phyloP scores from a whole-genome alignment of 306 rosid species.

The Acacia crassicarpa region DNA sequence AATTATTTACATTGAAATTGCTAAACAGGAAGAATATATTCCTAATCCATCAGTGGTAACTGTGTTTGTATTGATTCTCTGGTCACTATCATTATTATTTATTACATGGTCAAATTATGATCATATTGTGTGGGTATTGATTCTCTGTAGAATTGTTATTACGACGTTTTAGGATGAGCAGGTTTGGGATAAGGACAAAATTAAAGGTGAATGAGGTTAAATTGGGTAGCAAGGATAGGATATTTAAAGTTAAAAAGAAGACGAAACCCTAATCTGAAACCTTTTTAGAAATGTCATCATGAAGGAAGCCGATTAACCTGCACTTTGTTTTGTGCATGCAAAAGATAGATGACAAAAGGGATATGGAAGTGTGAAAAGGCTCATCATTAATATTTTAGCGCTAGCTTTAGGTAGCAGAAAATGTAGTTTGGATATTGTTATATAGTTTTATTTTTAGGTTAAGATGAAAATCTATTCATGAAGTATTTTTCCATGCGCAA shows the following conservation, averaged over 20 bases:
- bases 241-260: neutral
- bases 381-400: neutral
- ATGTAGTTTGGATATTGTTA: too few relatives aligned
- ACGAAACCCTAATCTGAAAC: neutral
- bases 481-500: too few relatives aligned
- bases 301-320: slow-evolving; percentile 10
- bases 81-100: neutral
- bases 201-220: neutral
- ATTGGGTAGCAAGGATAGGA: neutral
- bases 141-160: neutral
- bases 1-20: neutral
- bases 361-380: neutral
- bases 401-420: neutral
- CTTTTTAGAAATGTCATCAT: slow-evolving; percentile 31
- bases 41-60: neutral
- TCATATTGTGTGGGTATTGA: neutral
- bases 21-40: slow-evolving; percentile 4
- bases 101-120: neutral
- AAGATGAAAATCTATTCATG: too few relatives aligned
- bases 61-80: neutral
- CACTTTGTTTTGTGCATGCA: slow-evolving; percentile 22
- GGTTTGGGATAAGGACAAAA: neutral
- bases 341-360: slow-evolving; percentile 3
- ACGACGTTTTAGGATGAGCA: neutral
- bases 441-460: too few relatives aligned